Evolutionary conservation across 345 rosid species (phyloP).

Genomic region (Ceriops decandra): DNA sequence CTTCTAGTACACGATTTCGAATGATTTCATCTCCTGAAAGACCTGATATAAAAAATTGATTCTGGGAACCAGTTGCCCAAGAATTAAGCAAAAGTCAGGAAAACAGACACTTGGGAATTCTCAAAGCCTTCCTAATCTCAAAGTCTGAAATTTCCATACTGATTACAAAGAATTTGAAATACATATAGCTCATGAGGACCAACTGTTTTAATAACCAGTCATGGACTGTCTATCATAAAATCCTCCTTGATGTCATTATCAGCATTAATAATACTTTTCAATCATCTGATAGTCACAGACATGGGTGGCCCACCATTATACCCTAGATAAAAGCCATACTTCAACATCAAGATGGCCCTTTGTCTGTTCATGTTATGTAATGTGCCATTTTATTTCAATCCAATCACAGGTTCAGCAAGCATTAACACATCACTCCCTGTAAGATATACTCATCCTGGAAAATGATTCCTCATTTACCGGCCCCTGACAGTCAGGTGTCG

Average conservation of each 20-base stretch:
- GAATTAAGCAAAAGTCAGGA: slow-evolving; percentile 40
- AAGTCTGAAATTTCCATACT: neutral
- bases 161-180: neutral
- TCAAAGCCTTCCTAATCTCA: neutral
- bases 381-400: neutral
- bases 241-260: neutral
- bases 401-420: neutral
- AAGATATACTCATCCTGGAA: too few relatives aligned
- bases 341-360: neutral
- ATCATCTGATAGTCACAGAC: too few relatives aligned
- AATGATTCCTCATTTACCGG: too few relatives aligned
- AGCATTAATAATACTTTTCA: neutral
- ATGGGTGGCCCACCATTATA: neutral
- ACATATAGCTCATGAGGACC: neutral
- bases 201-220: neutral
- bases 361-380: neutral
- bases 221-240: neutral
- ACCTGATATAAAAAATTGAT: slow-evolving; percentile 99
- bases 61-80: slow-evolving; percentile 61
- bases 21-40: slow-evolving; percentile 86
- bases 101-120: slow-evolving; percentile 7
- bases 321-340: neutral
- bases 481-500: too few relatives aligned
- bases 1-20: slow-evolving; percentile 81
- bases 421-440: too few relatives aligned